Conservation (phyloP, 2,329 filamentous ascomycete genomes). For the Botrytis pseudocinerea region DNA sequence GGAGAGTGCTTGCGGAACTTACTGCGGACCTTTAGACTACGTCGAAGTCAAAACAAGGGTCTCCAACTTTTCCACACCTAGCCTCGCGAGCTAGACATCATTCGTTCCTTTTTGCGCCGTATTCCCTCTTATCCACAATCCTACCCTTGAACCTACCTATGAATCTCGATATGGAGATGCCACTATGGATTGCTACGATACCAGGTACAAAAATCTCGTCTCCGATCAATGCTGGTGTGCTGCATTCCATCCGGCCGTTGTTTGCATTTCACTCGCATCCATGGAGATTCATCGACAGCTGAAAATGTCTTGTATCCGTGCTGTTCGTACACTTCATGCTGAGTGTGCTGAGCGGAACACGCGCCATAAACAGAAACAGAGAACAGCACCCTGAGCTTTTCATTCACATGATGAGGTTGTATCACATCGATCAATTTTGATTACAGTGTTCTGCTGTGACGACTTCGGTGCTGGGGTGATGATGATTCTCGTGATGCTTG, state of each 20-base stretch:
- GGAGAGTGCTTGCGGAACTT: slow-evolving; percentile 4
- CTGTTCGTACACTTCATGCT: slow-evolving; percentile 1
- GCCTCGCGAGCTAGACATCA: not conserved
- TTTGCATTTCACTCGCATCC: slow-evolving; percentile 1
- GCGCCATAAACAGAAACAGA: slow-evolving; percentile 8
- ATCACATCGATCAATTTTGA: not conserved
- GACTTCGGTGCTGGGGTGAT: not conserved
- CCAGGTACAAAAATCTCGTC: slow-evolving; percentile 1
- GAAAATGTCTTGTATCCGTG: slow-evolving; percentile 8
- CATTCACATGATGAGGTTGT: slow-evolving; percentile 2
- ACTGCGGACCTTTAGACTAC: not conserved
- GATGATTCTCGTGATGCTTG: slow-evolving; percentile 4
- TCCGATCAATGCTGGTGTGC: slow-evolving; percentile 8
- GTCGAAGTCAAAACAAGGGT: slow-evolving; percentile 6
- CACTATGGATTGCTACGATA: not conserved
- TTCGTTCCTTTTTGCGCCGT: not conserved
- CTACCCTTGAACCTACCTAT: not conserved
- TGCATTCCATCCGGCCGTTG: slow-evolving; percentile 7
- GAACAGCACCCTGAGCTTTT: not conserved
- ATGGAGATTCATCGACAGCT: not conserved
- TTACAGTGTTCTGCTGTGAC: not conserved
- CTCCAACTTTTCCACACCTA: not conserved
- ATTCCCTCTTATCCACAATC: not conserved
- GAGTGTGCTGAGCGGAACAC: slow-evolving; percentile 8
- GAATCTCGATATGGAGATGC: slow-evolving; percentile 3